phyloP scores from a whole-genome alignment of 768 basidiomycete species.

The Rhizopogon vinicolor region DNA sequence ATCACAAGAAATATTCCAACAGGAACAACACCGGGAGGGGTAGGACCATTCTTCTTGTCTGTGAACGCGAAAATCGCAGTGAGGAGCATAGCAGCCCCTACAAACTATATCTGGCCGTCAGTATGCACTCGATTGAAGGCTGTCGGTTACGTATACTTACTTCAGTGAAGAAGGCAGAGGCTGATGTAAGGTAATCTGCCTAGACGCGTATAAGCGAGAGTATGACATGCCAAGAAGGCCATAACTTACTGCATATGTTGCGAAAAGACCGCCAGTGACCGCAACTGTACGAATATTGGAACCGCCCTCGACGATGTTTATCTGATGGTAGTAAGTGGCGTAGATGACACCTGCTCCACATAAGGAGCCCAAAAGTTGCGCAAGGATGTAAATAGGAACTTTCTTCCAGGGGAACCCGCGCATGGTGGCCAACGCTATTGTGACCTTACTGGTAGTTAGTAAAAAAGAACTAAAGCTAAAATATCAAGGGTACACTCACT shows the following conservation, averaged over 20 bases:
- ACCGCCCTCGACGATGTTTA: conserved; percentile 52
- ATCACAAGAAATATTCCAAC: conserved; percentile 47
- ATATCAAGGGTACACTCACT: conserved; percentile 26
- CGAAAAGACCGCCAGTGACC: conserved; percentile 46
- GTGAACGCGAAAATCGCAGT: conserved; percentile 46
- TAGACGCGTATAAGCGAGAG: conserved; percentile 5
- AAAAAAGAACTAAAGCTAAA: not conserved
- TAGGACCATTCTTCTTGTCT: conserved; percentile 47
- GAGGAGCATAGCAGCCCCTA: conserved; percentile 45
- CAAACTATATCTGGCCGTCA: conserved; percentile 28
- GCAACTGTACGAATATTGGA: conserved; percentile 39
- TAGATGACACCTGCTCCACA: conserved; percentile 48
- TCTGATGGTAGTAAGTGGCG: conserved; percentile 55
- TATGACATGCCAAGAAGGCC: not conserved
- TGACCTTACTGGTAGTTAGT: conserved; percentile 36
- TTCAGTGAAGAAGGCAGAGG: conserved; percentile 38
- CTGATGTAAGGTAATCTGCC: conserved; percentile 31
- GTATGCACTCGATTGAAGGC: not conserved
- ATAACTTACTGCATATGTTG: conserved; percentile 46
- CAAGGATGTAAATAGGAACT: conserved; percentile 61
- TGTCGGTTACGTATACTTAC: conserved; percentile 9
- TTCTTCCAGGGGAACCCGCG: conserved; percentile 72
- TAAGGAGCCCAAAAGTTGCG: conserved; percentile 52
- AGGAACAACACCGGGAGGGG: conserved; percentile 44
- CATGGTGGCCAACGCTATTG: conserved; percentile 56